Evolutionary conservation across 202 grass and related monocot genomes (phyloP).

Genomic region (Saccharum hybrid): DNA sequence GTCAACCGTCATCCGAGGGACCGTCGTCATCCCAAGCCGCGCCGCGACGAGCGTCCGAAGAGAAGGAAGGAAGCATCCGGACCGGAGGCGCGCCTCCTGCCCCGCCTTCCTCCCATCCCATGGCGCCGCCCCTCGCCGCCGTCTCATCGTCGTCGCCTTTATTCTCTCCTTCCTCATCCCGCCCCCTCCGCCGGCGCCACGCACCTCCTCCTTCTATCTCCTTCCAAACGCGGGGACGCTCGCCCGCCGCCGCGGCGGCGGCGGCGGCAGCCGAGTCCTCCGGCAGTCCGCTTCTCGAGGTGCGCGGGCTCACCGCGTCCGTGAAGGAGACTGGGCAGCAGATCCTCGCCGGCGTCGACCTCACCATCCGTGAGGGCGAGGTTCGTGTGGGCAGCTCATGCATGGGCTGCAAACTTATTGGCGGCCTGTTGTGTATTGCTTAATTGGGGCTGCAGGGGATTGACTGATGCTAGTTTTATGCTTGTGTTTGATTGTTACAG

Average conservation of each 20-base stretch:
- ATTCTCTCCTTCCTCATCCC: conserved; percentile 30
- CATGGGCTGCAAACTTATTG: conserved; percentile 2
- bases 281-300: conserved; percentile 63
- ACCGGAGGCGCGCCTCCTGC: conserved; percentile 34
- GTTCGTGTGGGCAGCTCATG: conserved; percentile 44
- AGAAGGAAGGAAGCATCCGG: conserved; percentile 24
- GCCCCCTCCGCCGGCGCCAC: background rate
- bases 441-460: background rate
- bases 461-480: conserved; percentile 17
- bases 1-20: conserved; percentile 36
- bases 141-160: conserved; percentile 43
- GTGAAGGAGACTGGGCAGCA: conserved; percentile 67
- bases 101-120: conserved; percentile 35
- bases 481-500: conserved; percentile 47
- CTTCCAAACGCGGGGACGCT: conserved; percentile 1
- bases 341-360: conserved; percentile 74
- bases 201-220: conserved; percentile 9
- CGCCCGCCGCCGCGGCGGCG: background rate
- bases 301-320: conserved; percentile 75
- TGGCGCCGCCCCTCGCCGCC: conserved; percentile 48
- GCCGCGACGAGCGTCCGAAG: conserved; percentile 1
- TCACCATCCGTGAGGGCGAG: conserved; percentile 86
- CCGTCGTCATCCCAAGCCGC: conserved; percentile 35
- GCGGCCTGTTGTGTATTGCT: background rate
- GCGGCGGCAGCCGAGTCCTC: conserved; percentile 21